Evolutionary conservation across 2,329 filamentous ascomycete species (phyloP).

Genomic region (Huntiella bhutanensis): DNA sequence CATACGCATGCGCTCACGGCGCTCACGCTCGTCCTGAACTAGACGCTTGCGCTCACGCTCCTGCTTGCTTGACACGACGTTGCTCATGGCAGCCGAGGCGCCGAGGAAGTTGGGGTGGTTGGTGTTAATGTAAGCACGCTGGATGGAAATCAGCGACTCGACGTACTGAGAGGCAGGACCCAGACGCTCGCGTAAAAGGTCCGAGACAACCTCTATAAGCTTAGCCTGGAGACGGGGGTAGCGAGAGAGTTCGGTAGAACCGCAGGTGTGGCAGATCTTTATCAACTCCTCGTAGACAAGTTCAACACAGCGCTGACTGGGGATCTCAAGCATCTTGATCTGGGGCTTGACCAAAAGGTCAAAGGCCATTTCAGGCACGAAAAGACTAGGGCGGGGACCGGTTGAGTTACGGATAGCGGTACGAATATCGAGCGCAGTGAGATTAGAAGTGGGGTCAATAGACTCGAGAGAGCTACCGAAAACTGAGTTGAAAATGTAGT

Average conservation of each 20-base stretch:
- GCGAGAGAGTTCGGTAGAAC: constrained; percentile 77
- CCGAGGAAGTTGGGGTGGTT: constrained; percentile 98
- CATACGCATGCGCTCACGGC: constrained; percentile 61
- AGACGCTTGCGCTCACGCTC: constrained; percentile 73
- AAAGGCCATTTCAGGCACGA: constrained; percentile 94
- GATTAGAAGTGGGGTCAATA: constrained; percentile 88
- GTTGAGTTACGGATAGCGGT: constrained; percentile 97
- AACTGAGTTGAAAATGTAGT: constrained; percentile 98
- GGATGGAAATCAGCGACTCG: constrained; percentile 90
- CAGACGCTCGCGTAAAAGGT: constrained; percentile 77
- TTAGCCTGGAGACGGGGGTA: constrained; percentile 90
- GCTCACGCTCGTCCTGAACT: constrained; percentile 67
- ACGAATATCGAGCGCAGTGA: constrained; percentile 84
- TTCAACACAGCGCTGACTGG: constrained; percentile 90
- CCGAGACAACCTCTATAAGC: constrained; percentile 93
- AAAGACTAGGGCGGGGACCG: constrained; percentile 82
- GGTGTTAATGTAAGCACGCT: constrained; percentile 96
- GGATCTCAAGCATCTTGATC: constrained; percentile 89
- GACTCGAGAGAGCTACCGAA: constrained; percentile 93
- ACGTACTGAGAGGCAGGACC: constrained; percentile 83
- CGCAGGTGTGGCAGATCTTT: constrained; percentile 98
- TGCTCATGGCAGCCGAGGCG: constrained; percentile 90
- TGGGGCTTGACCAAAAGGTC: constrained; percentile 95
- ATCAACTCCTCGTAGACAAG: constrained; percentile 97
- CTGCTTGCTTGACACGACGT: constrained; percentile 85